Evolutionary conservation across 2,329 filamentous ascomycete genomes (phyloP).

Genomic region (Colletotrichum sp.): DNA sequence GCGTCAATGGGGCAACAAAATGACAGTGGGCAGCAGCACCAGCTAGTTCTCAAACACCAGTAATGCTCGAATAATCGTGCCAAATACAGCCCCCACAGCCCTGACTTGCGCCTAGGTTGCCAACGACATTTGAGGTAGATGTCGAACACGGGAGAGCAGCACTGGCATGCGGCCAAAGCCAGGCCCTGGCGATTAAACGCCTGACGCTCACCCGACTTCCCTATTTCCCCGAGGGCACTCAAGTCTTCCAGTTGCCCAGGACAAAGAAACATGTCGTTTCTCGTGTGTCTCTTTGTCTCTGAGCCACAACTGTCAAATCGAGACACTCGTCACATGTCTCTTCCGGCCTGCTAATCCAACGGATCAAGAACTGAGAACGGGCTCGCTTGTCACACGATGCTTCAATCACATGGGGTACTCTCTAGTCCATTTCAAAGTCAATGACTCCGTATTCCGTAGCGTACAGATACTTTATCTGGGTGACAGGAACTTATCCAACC

Average conservation of each 20-base stretch:
- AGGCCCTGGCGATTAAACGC: not conserved
- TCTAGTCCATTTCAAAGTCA: conserved; percentile 17
- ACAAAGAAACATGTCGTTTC: conserved; percentile 1
- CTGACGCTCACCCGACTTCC: not conserved
- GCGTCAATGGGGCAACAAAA: conserved; percentile 18
- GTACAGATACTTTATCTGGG: conserved; percentile 19
- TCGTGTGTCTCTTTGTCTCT: conserved; percentile 7
- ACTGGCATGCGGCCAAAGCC: conserved; percentile 1
- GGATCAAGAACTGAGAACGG: not conserved
- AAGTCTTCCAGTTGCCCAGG: not conserved
- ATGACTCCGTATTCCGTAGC: conserved; percentile 7
- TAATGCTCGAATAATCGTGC: conserved; percentile 12
- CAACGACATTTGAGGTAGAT: not conserved
- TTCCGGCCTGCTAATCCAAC: not conserved
- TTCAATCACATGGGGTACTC: not conserved
- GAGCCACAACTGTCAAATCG: not conserved
- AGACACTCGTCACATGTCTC: conserved; percentile 5
- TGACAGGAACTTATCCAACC: conserved; percentile 16
- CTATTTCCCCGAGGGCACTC: not conserved
- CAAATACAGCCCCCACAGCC: not conserved
- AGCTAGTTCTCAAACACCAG: not conserved
- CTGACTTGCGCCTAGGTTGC: not conserved
- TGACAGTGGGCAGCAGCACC: not conserved
- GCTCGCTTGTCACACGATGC: not conserved
- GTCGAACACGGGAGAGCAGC: not conserved